These are phyloP conservation scores for Yamadazyma sp. DNA, from an alignment of 805 yeast species.

Conservation along the genomic window DNA sequence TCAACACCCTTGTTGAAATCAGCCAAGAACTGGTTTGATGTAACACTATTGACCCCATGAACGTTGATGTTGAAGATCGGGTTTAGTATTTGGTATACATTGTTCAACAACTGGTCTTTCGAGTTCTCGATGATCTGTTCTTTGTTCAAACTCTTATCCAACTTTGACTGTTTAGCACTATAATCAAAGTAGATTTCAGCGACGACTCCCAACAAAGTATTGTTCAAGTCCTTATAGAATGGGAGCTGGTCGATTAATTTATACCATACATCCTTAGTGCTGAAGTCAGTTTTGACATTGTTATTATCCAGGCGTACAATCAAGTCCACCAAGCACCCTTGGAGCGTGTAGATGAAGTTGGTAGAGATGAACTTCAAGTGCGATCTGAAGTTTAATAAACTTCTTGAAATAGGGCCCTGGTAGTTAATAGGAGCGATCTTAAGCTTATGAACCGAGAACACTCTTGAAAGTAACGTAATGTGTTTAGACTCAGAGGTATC, in stretches of 20 bases:
- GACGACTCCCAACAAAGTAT: conserved; percentile 62
- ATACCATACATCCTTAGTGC: conserved; percentile 56
- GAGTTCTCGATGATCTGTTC: conserved; percentile 27
- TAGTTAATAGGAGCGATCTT: conserved; percentile 49
- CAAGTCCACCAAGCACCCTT: conserved; percentile 50
- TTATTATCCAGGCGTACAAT: conserved; percentile 47
- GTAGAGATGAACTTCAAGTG: conserved; percentile 53
- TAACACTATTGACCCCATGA: conserved; percentile 40
- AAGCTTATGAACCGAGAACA: conserved; percentile 36
- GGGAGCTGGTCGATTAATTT: conserved; percentile 58
- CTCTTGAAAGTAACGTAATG: conserved; percentile 35
- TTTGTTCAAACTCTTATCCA: conserved; percentile 20
- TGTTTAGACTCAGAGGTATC: conserved; percentile 40
- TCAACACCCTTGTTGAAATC: conserved; percentile 34
- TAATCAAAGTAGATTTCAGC: conserved; percentile 53
- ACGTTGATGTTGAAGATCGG: conserved; percentile 43
- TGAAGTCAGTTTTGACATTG: conserved; percentile 45
- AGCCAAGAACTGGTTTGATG: conserved; percentile 26
- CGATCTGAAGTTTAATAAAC: conserved; percentile 65
- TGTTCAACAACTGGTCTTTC: conserved; percentile 34
- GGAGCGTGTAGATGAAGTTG: conserved; percentile 54
- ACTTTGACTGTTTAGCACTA: conserved; percentile 29
- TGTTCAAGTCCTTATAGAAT: conserved; percentile 55
- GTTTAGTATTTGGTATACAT: conserved; percentile 37
- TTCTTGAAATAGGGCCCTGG: conserved; percentile 70